Evolutionary conservation across 2,329 filamentous ascomycete species (phyloP), one percentile per base, ranked within the genome.

Genomic region (Colletotrichum incanum): DNA sequence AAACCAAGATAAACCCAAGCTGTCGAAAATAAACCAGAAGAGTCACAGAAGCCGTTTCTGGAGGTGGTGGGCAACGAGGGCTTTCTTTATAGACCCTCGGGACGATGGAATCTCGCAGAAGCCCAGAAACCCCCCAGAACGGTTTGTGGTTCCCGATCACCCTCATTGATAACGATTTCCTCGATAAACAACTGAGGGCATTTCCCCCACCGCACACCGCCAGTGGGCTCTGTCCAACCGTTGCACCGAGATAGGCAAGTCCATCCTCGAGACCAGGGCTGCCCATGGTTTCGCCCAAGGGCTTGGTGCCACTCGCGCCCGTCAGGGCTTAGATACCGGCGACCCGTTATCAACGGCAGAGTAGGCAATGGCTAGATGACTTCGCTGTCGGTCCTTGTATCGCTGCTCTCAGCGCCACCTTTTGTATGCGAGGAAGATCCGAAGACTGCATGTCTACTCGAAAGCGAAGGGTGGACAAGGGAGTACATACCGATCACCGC

Each of bases 181-280:
- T 72, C 23, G 69, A 72, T 65, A 65, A 47, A 55, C 60, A 23
- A 60, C 18, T 31, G 23, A 55, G 39, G n/a, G 12, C n/a, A 49
- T 37, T n/a, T 39, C 11, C 50, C 65, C 65, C 69, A n/a, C 65
- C 41, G 43, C 50, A 68, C 65, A 65, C 69, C 69, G 69, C 69
- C 69, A 60, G 37, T 69, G 59, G 45, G 28, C 55, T 63, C 39
- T 65, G 47, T 64, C 65, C 54, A 65, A 59, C 69, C 65, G 63
- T 31, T 47, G 52, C 31, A 45, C 69, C 69, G 65, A 66, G 65
- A 72, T 72, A 72, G 69, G 69, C 61, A 72, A 72, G 69, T 72
- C 59, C 69, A 69, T 60, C 65, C 54, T 65, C 52, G n/a, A 59
- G 54, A 55, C 59, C 65, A 64, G 69, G 65, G 69, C 65, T 59